These are phyloP conservation scores for Malus sieversii DNA, from an alignment of 306 rosid species.

Conservation along the genomic window DNA sequence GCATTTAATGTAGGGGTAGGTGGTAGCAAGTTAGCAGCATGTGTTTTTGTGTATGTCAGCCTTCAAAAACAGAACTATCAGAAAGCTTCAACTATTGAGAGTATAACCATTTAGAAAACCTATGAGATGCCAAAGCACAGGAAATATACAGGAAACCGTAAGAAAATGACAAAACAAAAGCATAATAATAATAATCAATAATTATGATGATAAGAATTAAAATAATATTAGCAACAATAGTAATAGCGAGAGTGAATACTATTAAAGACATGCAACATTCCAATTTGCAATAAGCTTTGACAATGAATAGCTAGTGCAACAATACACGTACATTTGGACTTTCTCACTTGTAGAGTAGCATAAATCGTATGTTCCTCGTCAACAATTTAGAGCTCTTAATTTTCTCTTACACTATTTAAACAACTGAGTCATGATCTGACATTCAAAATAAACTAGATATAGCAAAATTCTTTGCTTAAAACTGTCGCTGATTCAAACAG, in stretches of 20 bases:
- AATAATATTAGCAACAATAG: neutral
- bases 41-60: neutral
- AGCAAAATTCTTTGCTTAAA: neutral
- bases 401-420: neutral
- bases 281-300: neutral
- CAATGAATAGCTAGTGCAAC: neutral
- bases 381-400: neutral
- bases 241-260: neutral
- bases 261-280: neutral
- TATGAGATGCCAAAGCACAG: neutral
- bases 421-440: neutral
- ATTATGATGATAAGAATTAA: neutral
- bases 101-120: neutral
- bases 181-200: neutral
- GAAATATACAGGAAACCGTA: neutral
- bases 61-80: slow-evolving; percentile 6
- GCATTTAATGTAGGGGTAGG: slow-evolving; percentile 6
- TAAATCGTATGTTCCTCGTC: neutral
- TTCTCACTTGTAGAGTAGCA: neutral
- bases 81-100: neutral
- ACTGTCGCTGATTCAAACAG: neutral
- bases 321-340: neutral
- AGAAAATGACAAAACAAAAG: neutral
- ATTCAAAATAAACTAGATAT: neutral
- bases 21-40: neutral